phyloP scores from a whole-genome alignment of 768 basidiomycete genomes.

The Ramaria sp. region DNA sequence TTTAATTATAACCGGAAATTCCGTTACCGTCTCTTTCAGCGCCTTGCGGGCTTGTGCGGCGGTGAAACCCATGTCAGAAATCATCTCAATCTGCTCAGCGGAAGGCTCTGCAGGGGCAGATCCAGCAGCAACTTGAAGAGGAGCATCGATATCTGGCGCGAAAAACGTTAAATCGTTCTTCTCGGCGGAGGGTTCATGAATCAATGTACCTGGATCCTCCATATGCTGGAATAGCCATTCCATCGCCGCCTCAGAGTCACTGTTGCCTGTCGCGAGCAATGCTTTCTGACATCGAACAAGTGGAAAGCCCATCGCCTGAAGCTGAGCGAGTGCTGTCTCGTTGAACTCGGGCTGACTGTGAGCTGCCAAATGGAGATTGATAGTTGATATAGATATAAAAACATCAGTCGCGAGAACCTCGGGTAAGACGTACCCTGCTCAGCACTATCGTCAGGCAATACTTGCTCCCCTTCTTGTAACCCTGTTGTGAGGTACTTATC shows the following conservation, averaged over 20 bases:
- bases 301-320: conserved; percentile 91
- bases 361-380: conserved; percentile 13
- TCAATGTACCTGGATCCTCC: conserved; percentile 73
- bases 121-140: conserved; percentile 33
- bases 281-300: conserved; percentile 79
- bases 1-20: too few species aligned
- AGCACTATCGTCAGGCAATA: conserved; percentile 45
- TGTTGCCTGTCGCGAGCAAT: conserved; percentile 74
- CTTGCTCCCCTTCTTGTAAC: conserved; percentile 54
- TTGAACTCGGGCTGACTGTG: conserved; percentile 56
- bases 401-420: conserved; percentile 4
- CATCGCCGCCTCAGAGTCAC: conserved; percentile 75
- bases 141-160: conserved; percentile 71
- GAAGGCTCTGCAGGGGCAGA: conserved; percentile 45
- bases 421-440: conserved; percentile 15
- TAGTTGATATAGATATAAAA: conserved; percentile 8
- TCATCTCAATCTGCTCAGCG: conserved; percentile 56
- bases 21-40: conserved; percentile 65
- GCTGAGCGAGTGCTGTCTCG: conserved; percentile 55
- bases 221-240: conserved; percentile 92
- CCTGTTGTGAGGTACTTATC: conserved; percentile 61
- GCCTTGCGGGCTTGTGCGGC: conserved; percentile 76
- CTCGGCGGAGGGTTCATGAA: not conserved
- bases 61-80: conserved; percentile 92
- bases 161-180: not conserved